Evolutionary conservation across 768 basidiomycete species (phyloP).

Genomic region (Chiua virens): DNA sequence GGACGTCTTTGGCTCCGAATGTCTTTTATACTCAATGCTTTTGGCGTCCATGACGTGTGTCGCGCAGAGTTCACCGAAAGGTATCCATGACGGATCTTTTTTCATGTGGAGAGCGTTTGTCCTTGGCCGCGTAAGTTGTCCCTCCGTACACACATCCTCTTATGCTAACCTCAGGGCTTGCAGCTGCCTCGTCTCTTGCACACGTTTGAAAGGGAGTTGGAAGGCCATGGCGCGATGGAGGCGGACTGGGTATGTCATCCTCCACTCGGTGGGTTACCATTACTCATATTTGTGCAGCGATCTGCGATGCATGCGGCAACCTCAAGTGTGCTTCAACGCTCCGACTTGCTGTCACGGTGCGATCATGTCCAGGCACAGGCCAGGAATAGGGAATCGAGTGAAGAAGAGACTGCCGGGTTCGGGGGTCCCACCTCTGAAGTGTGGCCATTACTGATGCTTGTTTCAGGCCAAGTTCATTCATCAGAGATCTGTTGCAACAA

Average conservation of each 20-base stretch:
- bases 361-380: conserved; percentile 45
- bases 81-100: conserved; percentile 29
- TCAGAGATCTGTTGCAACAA: conserved; percentile 45
- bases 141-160: not conserved
- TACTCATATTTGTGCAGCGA: conserved; percentile 28
- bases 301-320: conserved; percentile 51
- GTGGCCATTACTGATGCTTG: conserved; percentile 8
- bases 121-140: conserved; percentile 59
- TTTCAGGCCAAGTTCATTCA: conserved; percentile 24
- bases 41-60: conserved; percentile 63
- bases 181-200: conserved; percentile 64
- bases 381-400: conserved; percentile 14
- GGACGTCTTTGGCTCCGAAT: conserved; percentile 61
- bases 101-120: conserved; percentile 72
- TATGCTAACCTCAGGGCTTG: conserved; percentile 1
- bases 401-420: conserved; percentile 27
- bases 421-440: not conserved
- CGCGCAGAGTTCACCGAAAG: conserved; percentile 45
- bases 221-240: conserved; percentile 44
- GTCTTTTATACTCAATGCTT: conserved; percentile 70
- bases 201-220: conserved; percentile 55
- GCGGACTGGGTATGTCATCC: conserved; percentile 56
- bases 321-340: conserved; percentile 45
- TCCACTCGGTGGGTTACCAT: not conserved
- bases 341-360: conserved; percentile 56